Evolutionary conservation across 768 basidiomycete species (phyloP).

Genomic region (Glaciozyma martinii): DNA sequence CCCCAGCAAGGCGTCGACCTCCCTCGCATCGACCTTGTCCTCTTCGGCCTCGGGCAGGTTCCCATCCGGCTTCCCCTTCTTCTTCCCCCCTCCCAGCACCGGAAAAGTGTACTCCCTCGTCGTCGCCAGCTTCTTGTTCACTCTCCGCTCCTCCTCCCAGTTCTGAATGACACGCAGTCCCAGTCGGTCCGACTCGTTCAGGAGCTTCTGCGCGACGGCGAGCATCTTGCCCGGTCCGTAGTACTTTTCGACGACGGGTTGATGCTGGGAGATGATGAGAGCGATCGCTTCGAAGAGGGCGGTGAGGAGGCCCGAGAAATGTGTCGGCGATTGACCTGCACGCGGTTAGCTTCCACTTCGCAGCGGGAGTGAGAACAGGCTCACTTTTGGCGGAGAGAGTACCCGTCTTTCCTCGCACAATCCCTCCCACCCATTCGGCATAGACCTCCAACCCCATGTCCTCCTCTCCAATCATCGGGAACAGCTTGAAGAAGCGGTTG

Average conservation of each 20-base stretch:
- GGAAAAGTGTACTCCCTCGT: neutral
- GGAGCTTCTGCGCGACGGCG: constrained; percentile 57
- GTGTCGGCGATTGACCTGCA: constrained; percentile 82
- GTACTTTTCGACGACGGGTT: constrained; percentile 95
- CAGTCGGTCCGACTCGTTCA: constrained; percentile 80
- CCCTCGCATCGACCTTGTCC: constrained; percentile 65
- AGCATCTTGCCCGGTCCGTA: constrained; percentile 85
- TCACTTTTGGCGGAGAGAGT: constrained; percentile 22
- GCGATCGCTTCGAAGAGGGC: constrained; percentile 91
- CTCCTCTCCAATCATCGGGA: constrained; percentile 92
- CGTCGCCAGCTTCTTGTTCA: constrained; percentile 5
- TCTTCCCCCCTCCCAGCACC: neutral
- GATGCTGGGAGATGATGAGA: constrained; percentile 93
- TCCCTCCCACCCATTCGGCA: constrained; percentile 70
- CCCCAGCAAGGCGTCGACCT: constrained; percentile 80
- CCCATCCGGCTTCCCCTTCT: too few species aligned
- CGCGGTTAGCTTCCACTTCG: neutral
- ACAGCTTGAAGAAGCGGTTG: constrained; percentile 84
- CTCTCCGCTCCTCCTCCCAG: constrained; percentile 79
- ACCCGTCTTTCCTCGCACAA: constrained; percentile 23
- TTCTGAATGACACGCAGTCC: constrained; percentile 62
- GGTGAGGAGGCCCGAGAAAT: constrained; percentile 82
- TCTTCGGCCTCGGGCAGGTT: constrained; percentile 39
- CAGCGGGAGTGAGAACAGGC: neutral
- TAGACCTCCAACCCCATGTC: constrained; percentile 83